A percentile compares a stretch with the other conserved stretches of the same genome.
Conservation (phyloP, 208 protist species). For the Trypanosoma melophagium region DNA sequence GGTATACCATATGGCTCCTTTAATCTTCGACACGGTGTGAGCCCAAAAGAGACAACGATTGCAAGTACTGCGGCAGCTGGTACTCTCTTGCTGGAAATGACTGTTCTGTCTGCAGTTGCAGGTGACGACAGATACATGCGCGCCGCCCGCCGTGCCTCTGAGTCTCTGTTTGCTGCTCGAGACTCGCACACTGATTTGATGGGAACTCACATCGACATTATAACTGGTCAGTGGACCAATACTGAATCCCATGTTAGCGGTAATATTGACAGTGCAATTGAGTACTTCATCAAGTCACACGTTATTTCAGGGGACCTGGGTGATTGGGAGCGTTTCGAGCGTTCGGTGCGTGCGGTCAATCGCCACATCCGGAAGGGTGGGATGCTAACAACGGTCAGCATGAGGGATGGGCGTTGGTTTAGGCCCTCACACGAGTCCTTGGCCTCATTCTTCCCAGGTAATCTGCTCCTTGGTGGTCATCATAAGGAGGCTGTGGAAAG, state of each 20-base stretch:
- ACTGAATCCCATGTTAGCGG: constrained; percentile 54
- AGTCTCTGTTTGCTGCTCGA: constrained; percentile 35
- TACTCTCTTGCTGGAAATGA: constrained; percentile 65
- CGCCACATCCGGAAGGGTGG: constrained; percentile 30
- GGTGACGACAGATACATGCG: constrained; percentile 41
- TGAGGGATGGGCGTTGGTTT: constrained; percentile 31
- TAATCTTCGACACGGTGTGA: constrained; percentile 74
- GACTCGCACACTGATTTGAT: constrained; percentile 33
- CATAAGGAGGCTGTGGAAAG: constrained; percentile 43
- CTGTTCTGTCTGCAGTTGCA: constrained; percentile 42
- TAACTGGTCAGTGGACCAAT: constrained; percentile 28
- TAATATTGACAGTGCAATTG: constrained; percentile 74
- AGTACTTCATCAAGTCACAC: constrained; percentile 87
- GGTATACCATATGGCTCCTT: constrained; percentile 87
- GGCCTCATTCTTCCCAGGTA: constrained; percentile 80
- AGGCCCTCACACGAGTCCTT: constrained; percentile 53
- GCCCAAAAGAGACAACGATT: constrained; percentile 39
- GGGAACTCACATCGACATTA: constrained; percentile 51
- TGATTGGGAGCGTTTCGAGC: constrained; percentile 53
- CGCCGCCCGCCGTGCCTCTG: constrained; percentile 31
- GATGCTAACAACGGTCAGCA: constrained; percentile 59
- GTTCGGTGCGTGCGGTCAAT: constrained; percentile 21
- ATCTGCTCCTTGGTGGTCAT: constrained; percentile 62
- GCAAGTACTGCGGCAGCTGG: constrained; percentile 57
- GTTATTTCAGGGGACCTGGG: constrained; percentile 58